Evolutionary conservation across 345 rosid genomes (phyloP), one percentile per base, ranked within the genome.

Genomic region (Bruguiera parviflora): DNA sequence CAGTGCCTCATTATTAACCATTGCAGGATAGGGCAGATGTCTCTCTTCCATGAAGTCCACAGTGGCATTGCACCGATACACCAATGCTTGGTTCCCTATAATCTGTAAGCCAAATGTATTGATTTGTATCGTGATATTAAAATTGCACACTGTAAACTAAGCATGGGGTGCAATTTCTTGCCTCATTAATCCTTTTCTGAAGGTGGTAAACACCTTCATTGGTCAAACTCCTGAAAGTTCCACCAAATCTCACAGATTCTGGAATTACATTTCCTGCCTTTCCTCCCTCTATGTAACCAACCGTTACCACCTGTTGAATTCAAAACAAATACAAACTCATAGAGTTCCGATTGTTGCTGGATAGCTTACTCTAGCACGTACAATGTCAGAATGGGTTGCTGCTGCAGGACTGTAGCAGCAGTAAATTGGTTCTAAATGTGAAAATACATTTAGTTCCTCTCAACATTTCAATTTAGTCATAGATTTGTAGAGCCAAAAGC

Each of bases 281-380:
- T 43, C 93, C 96, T 43, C 93, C 96, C 58, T 80, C 78, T 11
- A 88, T 77, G 59, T 75, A 82, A 46, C 91, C 93, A 37, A 90
- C 89, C 0, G 93, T 84, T 64, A 88, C 84, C 72, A 88, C 87
- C 93, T 85, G 43, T 19, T 60, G 22, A 24, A 58, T 59, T 58
- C 25, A 21, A 52, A 55, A 71, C 39, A 29, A 46, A 46, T 61
- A 27, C 24, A 20, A 33, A 43, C 47, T 43, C 43, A 11, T 32
- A 24, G 22, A 33, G 2, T 29, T 27, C 4, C 20, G n/a, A 24
- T 28, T 20, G 43, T 53, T 11, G 51, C 21, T 27, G 33, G 24
- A 43, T 43, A 43, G 19, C 49, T 13, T 43, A 43, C 18, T 43
- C 49, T 43, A 43, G 18, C 3, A 4, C 13, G 49, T 11, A 43